phyloP scores from a whole-genome alignment of 768 basidiomycete species.

The Suillus ampliporus region DNA sequence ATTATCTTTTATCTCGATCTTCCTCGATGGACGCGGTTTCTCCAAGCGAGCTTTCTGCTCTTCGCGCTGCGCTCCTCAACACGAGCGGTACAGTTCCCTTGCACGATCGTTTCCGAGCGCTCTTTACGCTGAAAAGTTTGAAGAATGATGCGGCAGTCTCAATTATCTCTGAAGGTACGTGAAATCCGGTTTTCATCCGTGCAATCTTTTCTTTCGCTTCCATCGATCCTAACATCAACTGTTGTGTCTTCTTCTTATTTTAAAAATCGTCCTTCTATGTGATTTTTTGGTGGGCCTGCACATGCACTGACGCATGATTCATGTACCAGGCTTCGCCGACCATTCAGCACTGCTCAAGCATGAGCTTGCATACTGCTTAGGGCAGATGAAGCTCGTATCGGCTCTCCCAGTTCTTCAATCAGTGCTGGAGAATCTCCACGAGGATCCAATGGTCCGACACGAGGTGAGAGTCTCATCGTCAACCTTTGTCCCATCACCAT shows the following conservation, averaged over 20 bases:
- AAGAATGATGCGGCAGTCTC: slow-evolving; percentile 78
- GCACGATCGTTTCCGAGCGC: slow-evolving; percentile 86
- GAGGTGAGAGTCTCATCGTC: slow-evolving; percentile 60
- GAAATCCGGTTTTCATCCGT: slow-evolving; percentile 5
- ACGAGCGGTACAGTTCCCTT: slow-evolving; percentile 71
- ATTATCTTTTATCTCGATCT: slow-evolving; percentile 38
- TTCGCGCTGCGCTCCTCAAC: slow-evolving; percentile 84
- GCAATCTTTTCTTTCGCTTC: slow-evolving; percentile 12
- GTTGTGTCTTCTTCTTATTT: background rate
- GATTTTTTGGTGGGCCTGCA: background rate
- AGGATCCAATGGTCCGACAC: slow-evolving; percentile 97
- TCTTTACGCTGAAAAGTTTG: slow-evolving; percentile 91
- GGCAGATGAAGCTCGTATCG: slow-evolving; percentile 77
- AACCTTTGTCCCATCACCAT: slow-evolving; percentile 2
- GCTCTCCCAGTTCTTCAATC: slow-evolving; percentile 83
- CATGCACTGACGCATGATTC: background rate
- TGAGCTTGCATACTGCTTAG: slow-evolving; percentile 96
- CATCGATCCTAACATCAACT: background rate
- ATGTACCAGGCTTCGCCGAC: slow-evolving; percentile 74
- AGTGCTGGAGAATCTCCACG: slow-evolving; percentile 69
- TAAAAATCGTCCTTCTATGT: background rate
- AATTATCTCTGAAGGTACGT: slow-evolving; percentile 83
- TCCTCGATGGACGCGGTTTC: slow-evolving; percentile 43
- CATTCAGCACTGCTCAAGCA: slow-evolving; percentile 92
- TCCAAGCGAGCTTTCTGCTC: slow-evolving; percentile 61